These are phyloP conservation scores for Blastocystis sp. DNA, from an alignment of 352 stramenopile genomes.

Conservation along the genomic window DNA sequence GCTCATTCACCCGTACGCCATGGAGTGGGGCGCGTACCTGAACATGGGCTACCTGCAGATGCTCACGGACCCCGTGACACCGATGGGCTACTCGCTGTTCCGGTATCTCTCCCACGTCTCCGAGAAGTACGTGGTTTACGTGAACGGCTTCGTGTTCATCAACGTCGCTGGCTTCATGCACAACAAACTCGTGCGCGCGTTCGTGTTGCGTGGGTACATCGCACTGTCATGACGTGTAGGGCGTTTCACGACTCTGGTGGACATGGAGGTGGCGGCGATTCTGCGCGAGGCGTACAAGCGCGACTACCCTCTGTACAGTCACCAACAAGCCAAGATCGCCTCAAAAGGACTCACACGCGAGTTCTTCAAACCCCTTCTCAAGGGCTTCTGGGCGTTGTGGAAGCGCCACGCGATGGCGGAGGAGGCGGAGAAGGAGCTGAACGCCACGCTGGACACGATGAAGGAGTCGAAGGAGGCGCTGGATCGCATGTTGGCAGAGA, in stretches of 20 bases:
- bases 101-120: neutral
- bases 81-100: conserved; percentile 11
- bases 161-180: neutral
- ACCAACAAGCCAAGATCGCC: neutral
- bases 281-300: neutral
- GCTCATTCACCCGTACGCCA: conserved; percentile 59
- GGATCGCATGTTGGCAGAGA: neutral
- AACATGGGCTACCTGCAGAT: conserved; percentile 40
- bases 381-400: neutral
- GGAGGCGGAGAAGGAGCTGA: neutral
- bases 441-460: neutral
- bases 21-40: conserved; percentile 12
- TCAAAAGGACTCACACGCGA: neutral
- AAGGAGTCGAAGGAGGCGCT: neutral
- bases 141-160: conserved; percentile 49
- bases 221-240: neutral
- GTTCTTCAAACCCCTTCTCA: conserved; percentile 26
- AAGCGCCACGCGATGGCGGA: neutral
- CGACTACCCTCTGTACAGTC: conserved; percentile 14
- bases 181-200: neutral
- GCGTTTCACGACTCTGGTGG: neutral
- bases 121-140: conserved; percentile 16
- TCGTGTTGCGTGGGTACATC: neutral
- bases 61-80: conserved; percentile 20
- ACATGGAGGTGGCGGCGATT: conserved; percentile 15